phyloP scores from a whole-genome alignment of 345 rosid genomes.

The Heritiera littoralis region DNA sequence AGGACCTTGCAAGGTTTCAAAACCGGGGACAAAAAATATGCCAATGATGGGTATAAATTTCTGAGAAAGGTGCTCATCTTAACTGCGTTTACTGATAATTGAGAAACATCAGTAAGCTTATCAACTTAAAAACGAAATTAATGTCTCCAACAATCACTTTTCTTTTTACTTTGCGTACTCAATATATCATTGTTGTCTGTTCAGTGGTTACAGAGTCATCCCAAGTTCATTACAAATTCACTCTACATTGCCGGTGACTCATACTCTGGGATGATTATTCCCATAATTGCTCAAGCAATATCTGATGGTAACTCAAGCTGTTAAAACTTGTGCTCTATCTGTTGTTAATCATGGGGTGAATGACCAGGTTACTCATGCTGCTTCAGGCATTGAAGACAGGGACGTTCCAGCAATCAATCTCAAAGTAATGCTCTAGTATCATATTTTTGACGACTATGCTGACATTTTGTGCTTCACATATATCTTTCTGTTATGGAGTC shows the following conservation, averaged over 20 bases:
- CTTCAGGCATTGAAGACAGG: conserved; percentile 18
- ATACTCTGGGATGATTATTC: conserved; percentile 20
- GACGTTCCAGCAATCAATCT: conserved; percentile 35
- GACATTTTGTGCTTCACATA: background rate
- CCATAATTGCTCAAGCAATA: conserved; percentile 15
- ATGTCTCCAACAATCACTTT: too few species aligned
- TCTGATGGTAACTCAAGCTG: conserved; percentile 13
- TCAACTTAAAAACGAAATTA: too few species aligned
- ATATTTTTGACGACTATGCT: background rate
- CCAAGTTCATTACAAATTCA: conserved; percentile 13
- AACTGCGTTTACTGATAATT: background rate
- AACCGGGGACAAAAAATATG: conserved; percentile 4
- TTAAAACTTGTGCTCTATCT: background rate
- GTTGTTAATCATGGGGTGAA: background rate
- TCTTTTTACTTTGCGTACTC: background rate
- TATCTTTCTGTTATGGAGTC: background rate
- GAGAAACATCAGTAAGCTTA: too few species aligned
- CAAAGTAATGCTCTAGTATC: conserved; percentile 30
- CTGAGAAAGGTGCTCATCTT: conserved; percentile 18
- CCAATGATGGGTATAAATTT: background rate
- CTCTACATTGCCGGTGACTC: conserved; percentile 26
- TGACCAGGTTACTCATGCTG: background rate
- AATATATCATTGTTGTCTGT: background rate
- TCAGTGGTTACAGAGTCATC: conserved; percentile 26
- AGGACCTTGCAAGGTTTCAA: conserved; percentile 5